Evolutionary conservation across 345 rosid genomes (phyloP), one percentile per base, ranked within the genome.

Genomic region (Punica granatum): DNA sequence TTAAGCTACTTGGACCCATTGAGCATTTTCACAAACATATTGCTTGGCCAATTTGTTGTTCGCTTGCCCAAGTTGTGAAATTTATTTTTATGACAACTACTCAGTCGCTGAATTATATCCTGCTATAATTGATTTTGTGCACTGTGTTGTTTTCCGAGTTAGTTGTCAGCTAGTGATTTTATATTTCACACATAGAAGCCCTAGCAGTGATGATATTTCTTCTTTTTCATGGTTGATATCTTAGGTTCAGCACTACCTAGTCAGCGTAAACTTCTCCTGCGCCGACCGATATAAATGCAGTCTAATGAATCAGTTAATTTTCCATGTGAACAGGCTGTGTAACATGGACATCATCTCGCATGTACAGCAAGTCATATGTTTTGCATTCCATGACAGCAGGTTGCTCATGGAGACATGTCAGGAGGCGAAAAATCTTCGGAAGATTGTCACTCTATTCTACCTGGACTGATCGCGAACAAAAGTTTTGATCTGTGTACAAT

Each of bases 311-410:
- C 34, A 1, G 1, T 2, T 30, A 14, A 56, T 56, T 26, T 56
- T 56, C 61, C 34, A 2, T 13, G 21, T 68, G 60, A 48, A 32
- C 94, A 93, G 97, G 96, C 75, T 90, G 42, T 93, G 98, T 75
- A 90, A 93, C 65, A 87, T 83, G 98, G 96, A 90, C 78, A 93
- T 93, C 68, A 90, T 90, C 69, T 90, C 96, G 39, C 94, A 93
- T 14, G 97, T 93, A 76, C 98, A 93, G 69, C 97, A 90, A 77
- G 97, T 93, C 6, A 90, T 93, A 35, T 93, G 98, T 88, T 93
- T 93, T n/a, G 98, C 96, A 0, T 93, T 90, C 79, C 98, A 93
- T 54, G 97, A 93, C 67, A 90, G 98, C 83, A 81, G 71, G 79
- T 72, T 93, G 80, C 90, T 93, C 12, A 87, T 89, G 96, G 98